A percentile compares a stretch with the other conserved stretches of the same genome.
Evolutionary conservation across 176 grass and related monocot genomes (phyloP).

Genomic region (Leersia perrieri): DNA sequence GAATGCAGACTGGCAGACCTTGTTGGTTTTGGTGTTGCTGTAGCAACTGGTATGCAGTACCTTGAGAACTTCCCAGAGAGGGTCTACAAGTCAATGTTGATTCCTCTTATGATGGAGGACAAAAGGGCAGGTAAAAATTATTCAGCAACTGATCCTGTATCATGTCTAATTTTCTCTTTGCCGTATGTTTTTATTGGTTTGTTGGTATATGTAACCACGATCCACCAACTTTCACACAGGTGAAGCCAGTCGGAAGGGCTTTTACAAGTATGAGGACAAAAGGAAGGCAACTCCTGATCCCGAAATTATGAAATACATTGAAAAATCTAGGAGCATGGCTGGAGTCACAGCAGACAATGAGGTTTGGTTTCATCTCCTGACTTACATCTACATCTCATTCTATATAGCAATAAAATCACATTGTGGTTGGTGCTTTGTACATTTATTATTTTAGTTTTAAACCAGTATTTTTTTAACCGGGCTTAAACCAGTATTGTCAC

Average conservation of each 20-base stretch:
- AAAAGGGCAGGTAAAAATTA: constrained; percentile 65
- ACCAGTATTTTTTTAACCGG: too few relatives aligned
- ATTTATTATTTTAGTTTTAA: neutral
- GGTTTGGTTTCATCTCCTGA: constrained; percentile 54
- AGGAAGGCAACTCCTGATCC: constrained; percentile 80
- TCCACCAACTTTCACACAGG: constrained; percentile 35
- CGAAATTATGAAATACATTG: constrained; percentile 71
- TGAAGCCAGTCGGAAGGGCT: constrained; percentile 72
- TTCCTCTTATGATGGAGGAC: constrained; percentile 85
- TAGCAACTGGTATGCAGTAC: constrained; percentile 83
- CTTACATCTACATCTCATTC: neutral
- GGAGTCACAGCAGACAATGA: constrained; percentile 61
- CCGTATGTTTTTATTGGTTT: neutral
- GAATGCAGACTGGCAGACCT: constrained; percentile 73
- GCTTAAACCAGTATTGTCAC: neutral
- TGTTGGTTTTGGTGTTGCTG: constrained; percentile 82
- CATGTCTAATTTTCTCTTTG: constrained; percentile 20
- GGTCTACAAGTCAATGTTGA: constrained; percentile 83
- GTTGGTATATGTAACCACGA: neutral
- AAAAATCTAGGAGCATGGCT: constrained; percentile 77
- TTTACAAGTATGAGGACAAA: constrained; percentile 96
- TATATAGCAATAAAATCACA: constrained; percentile 17
- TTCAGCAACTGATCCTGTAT: neutral
- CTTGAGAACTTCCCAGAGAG: constrained; percentile 83
- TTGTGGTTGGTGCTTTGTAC: neutral